Evolutionary conservation across 1,139 yeast genomes (phyloP).

Genomic region (Sugiyamaella japonica): DNA sequence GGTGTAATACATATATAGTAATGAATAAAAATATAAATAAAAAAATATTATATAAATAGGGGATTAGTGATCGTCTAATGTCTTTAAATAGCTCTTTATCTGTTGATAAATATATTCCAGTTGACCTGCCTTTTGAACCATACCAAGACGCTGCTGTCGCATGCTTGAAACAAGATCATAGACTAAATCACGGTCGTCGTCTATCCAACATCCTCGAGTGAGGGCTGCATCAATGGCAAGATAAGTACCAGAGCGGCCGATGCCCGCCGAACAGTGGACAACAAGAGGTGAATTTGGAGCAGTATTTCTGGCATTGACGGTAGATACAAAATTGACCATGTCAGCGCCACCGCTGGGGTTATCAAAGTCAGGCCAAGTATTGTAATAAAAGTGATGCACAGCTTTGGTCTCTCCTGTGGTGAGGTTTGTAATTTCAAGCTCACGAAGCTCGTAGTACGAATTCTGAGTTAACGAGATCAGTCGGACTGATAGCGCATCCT

Average conservation of each 20-base stretch:
- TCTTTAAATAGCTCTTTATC: conserved; percentile 25
- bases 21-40: conserved; percentile 1
- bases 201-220: conserved; percentile 20
- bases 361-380: conserved; percentile 58
- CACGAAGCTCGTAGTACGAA: conserved; percentile 23
- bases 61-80: not conserved
- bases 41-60: not conserved
- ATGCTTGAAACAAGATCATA: conserved; percentile 46
- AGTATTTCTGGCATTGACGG: conserved; percentile 35
- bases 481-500: conserved; percentile 20
- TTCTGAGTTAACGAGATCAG: conserved; percentile 14
- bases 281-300: conserved; percentile 44
- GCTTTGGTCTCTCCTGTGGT: conserved; percentile 24
- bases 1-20: conserved; percentile 37
- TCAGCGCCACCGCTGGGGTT: conserved; percentile 47
- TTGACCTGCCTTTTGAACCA: conserved; percentile 67
- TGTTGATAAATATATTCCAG: conserved; percentile 51
- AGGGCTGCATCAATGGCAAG: conserved; percentile 63
- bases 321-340: conserved; percentile 41
- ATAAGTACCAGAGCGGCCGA: conserved; percentile 80
- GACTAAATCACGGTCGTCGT: conserved; percentile 33
- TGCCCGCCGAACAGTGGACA: conserved; percentile 84
- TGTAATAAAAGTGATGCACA: conserved; percentile 56
- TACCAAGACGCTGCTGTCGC: conserved; percentile 58
- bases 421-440: conserved; percentile 22